phyloP scores from a whole-genome alignment of 73 alveolate species.

The Symbiodinium pilosum region DNA sequence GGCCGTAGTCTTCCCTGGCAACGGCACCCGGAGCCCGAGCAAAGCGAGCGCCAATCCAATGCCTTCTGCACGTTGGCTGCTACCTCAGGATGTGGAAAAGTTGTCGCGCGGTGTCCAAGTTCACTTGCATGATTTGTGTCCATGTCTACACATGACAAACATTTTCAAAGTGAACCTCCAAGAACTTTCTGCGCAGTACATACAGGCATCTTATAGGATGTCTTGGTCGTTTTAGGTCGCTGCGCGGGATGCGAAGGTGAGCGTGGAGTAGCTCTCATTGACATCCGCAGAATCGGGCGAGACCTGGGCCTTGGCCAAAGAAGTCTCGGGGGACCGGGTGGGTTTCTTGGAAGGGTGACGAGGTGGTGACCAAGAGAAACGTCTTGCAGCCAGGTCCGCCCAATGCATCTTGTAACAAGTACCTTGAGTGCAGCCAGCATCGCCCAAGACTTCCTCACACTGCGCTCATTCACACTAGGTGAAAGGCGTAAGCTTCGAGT shows the following conservation, averaged over 20 bases:
- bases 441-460: neutral
- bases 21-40: neutral
- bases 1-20: neutral
- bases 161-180: no score
- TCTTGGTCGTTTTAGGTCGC: neutral
- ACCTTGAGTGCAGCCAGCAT: neutral
- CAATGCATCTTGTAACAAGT: slow-evolving; percentile 25
- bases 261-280: slow-evolving; percentile 69
- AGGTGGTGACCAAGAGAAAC: slow-evolving; percentile 8
- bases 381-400: slow-evolving; percentile 89
- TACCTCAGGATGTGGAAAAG: neutral
- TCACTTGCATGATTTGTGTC: no score
- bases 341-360: neutral
- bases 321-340: no score
- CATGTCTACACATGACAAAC: no score
- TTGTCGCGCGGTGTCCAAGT: neutral
- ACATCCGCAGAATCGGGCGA: slow-evolving; percentile 64
- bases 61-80: slow-evolving; percentile 88
- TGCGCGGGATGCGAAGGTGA: slow-evolving; percentile 68
- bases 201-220: no score
- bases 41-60: neutral
- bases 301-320: slow-evolving; percentile 20
- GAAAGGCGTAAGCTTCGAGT: slow-evolving; percentile 63
- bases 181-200: no score
- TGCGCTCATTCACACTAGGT: neutral